Base-by-base conservation (phyloP, 768 basidiomycete genomes). In the Trametes sanguinea region DNA sequence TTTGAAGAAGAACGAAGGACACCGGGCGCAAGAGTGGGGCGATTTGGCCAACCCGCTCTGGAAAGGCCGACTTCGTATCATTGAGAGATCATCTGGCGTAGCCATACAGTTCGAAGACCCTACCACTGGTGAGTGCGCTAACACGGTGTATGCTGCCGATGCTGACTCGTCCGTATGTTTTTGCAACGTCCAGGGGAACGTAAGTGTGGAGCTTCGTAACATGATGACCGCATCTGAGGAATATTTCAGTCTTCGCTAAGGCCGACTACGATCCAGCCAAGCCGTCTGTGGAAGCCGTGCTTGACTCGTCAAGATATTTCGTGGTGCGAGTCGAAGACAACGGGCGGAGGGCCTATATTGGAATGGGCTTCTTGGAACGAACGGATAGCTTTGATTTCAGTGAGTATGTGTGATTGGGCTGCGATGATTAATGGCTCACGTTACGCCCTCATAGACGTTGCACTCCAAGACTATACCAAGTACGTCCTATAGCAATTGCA, bases 261-360 rank as follows among this genome's bases (percentile, higher is more conserved):
- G 86, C 94, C 14, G 84, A 84, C 46, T 98, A 97, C 70, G 88
- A 92, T 69, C 80, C 87, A 14, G 76, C 83, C 46, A 86, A 85
- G 60, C 92, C 93, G 4, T 87, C 84, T 32, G 92, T 98, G n/a
- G 95, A 98, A 66, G 90, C 92, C n/a, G 94, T 95, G 14, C 80
- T 97, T 30, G 95, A 98, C 73, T 95, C 94, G 1, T 95, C 94
- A 10, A 86, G 95, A 51, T 98, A 98, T 73, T 98, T 98, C 71
- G 95, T 96, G 14, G 79, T 97, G 44, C 83, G 93, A 56, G 90
- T 97, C 2, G 95, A 97, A 73, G 94, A 95, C 67, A 80, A 79
- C 14, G 93, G 93, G 22, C 87, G 83, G 73, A 90, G 92, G 72
- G 95, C 95, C 1, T 95, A 93, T 70, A 93, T 98, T 60, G 95